phyloP scores from a whole-genome alignment of 208 protist genomes.

The Trypanosoma mega region DNA sequence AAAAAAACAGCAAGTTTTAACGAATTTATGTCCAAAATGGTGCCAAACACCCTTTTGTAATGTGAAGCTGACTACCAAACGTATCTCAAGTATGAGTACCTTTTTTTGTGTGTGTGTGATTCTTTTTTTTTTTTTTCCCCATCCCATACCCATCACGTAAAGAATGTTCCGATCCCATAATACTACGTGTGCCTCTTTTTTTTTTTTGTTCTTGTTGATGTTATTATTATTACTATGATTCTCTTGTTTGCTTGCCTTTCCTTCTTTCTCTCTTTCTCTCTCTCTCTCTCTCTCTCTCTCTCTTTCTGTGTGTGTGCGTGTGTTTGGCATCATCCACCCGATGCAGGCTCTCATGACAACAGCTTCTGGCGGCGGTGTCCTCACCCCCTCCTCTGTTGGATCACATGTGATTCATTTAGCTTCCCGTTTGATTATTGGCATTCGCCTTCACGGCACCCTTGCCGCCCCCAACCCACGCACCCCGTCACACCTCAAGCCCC shows the following conservation, averaged over 20 bases:
- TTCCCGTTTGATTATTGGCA: constrained; percentile 56
- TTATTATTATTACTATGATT: background rate
- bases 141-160: too few species aligned
- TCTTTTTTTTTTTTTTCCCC: too few species aligned
- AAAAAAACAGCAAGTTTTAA: too few species aligned
- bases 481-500: constrained; percentile 43
- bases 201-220: background rate
- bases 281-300: constrained; percentile 1
- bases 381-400: constrained; percentile 10
- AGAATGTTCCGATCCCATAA: too few species aligned
- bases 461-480: constrained; percentile 38
- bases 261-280: background rate
- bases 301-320: background rate
- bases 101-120: constrained; percentile 2
- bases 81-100: too few species aligned
- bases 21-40: too few species aligned
- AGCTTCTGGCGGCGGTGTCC: too few species aligned
- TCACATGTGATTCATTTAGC: constrained; percentile 22
- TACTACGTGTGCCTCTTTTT: background rate
- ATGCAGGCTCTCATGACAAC: too few species aligned
- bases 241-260: background rate
- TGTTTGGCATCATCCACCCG: background rate
- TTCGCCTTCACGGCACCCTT: constrained; percentile 70
- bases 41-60: too few species aligned
- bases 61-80: too few species aligned